A percentile compares a stretch with the other conserved stretches of the same genome.
Conservation (phyloP, 345 rosid species). For the Rhodamnia rubescens region DNA sequence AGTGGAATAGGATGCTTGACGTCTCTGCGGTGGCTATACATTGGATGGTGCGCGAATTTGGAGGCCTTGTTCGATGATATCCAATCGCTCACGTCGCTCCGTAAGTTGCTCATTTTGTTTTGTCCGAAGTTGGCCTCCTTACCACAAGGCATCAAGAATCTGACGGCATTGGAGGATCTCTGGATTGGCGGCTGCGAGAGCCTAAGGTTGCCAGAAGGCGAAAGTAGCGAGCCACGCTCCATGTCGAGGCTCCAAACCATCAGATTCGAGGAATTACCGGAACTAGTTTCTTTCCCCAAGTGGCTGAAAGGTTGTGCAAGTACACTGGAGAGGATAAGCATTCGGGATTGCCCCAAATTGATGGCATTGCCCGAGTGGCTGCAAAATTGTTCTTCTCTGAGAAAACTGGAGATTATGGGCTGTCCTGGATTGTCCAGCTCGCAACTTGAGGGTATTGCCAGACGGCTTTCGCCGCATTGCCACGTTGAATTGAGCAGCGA, state of each 20-base stretch:
- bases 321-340: not conserved
- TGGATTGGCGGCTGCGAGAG: not conserved
- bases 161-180: conserved; percentile 3
- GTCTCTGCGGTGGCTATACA: conserved; percentile 3
- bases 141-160: not conserved
- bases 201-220: conserved; percentile 1
- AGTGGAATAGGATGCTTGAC: conserved; percentile 5
- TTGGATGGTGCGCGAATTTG: conserved; percentile 1
- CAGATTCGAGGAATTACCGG: not conserved
- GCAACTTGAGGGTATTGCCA: too few species aligned
- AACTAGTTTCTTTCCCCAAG: conserved; percentile 2
- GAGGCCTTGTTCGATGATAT: conserved; percentile 7
- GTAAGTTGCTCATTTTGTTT: not conserved
- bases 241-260: conserved; percentile 1
- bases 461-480: conserved; percentile 3
- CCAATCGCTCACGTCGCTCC: conserved; percentile 1
- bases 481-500: not conserved
- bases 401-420: not conserved
- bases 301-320: conserved; percentile 8
- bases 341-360: conserved; percentile 1
- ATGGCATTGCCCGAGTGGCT: not conserved
- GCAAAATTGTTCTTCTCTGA: not conserved
- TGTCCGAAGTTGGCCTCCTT: conserved; percentile 5
- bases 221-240: not conserved
- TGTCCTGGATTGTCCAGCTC: conserved; percentile 7